These are phyloP conservation scores for Melanogaster broomeanus DNA, from an alignment of 768 basidiomycete species.

Conservation along the genomic window DNA sequence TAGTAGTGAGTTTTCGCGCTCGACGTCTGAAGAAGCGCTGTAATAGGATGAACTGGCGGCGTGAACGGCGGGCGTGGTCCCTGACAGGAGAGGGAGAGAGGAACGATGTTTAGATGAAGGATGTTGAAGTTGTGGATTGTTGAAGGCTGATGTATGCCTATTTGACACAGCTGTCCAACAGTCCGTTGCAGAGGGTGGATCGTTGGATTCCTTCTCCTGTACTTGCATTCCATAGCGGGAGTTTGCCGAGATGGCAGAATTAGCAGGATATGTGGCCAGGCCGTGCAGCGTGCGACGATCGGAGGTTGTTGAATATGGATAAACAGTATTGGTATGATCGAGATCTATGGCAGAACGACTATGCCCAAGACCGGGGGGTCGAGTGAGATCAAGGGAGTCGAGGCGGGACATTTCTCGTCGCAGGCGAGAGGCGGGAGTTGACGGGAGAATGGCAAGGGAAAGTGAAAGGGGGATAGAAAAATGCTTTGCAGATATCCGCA, in stretches of 20 bases:
- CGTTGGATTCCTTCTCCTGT: conserved; percentile 39
- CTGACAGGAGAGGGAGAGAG: conserved; percentile 33
- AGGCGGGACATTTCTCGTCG: conserved; percentile 42
- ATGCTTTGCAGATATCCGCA: background rate
- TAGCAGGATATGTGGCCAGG: conserved; percentile 14
- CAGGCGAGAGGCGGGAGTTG: conserved; percentile 3
- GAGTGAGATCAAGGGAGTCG: conserved; percentile 44
- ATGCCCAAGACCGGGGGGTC: conserved; percentile 30
- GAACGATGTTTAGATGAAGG: conserved; percentile 46
- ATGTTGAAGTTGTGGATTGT: conserved; percentile 23
- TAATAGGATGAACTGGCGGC: conserved; percentile 18
- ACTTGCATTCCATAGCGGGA: conserved; percentile 37
- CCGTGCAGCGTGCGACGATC: conserved; percentile 25
- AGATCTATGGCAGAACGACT: conserved; percentile 31
- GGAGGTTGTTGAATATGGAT: conserved; percentile 14
- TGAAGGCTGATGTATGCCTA: conserved; percentile 31
- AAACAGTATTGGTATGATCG: conserved; percentile 25
- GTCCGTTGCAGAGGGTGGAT: conserved; percentile 23
- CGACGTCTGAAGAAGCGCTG: conserved; percentile 19
- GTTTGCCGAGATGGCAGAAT: conserved; percentile 27
- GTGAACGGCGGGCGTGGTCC: conserved; percentile 22
- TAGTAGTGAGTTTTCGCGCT: conserved; percentile 14
- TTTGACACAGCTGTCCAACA: conserved; percentile 35
- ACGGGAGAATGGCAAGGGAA: conserved; percentile 3
- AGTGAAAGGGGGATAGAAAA: background rate